Conservation (phyloP, 2,329 filamentous ascomycete species). For the Falciphora oryzae region DNA sequence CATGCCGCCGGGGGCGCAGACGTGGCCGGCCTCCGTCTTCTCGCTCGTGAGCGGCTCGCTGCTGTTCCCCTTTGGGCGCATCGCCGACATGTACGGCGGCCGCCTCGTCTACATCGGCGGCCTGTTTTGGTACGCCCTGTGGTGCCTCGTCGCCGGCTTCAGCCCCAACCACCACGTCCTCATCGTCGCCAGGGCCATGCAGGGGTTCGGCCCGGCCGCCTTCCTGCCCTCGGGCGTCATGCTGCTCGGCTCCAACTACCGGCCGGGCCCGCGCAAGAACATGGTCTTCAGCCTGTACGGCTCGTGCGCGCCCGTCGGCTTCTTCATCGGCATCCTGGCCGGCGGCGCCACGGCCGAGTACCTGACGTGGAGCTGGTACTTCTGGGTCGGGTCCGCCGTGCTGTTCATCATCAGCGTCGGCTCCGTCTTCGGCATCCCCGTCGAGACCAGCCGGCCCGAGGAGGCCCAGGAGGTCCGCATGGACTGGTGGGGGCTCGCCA, state of each 20-base stretch:
- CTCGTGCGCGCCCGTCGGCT: slow-evolving; percentile 50
- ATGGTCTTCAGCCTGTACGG: slow-evolving; percentile 57
- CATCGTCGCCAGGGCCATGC: slow-evolving; percentile 45
- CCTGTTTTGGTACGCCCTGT: slow-evolving; percentile 57
- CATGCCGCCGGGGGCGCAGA: slow-evolving; percentile 8
- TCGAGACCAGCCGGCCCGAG: slow-evolving; percentile 19
- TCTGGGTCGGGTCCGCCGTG: slow-evolving; percentile 53
- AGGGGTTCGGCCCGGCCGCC: slow-evolving; percentile 63
- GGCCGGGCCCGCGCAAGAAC: slow-evolving; percentile 67
- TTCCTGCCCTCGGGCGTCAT: slow-evolving; percentile 65
- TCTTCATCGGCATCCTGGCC: slow-evolving; percentile 61
- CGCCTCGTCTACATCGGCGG: slow-evolving; percentile 53
- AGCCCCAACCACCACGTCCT: slow-evolving; percentile 40
- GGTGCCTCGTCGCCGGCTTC: slow-evolving; percentile 63
- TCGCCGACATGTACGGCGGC: slow-evolving; percentile 57
- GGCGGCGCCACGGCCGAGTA: slow-evolving; percentile 58
- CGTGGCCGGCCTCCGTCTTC: slow-evolving; percentile 47
- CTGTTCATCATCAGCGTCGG: slow-evolving; percentile 41
- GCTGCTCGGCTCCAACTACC: slow-evolving; percentile 62
- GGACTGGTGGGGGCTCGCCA: slow-evolving; percentile 61
- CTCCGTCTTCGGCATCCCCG: slow-evolving; percentile 30
- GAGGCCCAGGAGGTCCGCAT: slow-evolving; percentile 36
- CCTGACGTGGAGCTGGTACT: slow-evolving; percentile 62
- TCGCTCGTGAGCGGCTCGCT: slow-evolving; percentile 48
- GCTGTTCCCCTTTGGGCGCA: slow-evolving; percentile 56